phyloP scores from a whole-genome alignment of 805 yeast genomes.

The Metschnikowia orientalis region DNA sequence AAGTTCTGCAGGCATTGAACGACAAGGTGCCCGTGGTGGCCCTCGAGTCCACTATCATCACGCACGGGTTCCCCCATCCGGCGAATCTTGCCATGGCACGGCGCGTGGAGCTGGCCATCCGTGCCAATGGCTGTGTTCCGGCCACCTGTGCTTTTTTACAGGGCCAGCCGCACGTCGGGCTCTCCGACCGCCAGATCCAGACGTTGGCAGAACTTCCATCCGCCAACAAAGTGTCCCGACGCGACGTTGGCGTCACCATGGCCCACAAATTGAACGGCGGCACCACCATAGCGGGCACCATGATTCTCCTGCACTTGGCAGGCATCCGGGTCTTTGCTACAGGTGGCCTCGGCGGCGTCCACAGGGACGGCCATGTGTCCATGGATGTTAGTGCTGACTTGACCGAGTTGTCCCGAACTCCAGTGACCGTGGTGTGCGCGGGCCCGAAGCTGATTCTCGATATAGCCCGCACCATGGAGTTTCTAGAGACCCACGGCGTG shows the following conservation, averaged over 20 bases:
- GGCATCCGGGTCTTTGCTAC: slow-evolving; percentile 87
- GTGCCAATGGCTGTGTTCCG: slow-evolving; percentile 66
- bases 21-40: slow-evolving; percentile 68
- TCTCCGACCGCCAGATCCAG: slow-evolving; percentile 44
- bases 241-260: slow-evolving; percentile 75
- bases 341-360: slow-evolving; percentile 93
- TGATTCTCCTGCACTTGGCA: slow-evolving; percentile 71
- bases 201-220: slow-evolving; percentile 40
- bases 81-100: slow-evolving; percentile 68
- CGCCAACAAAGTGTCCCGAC: slow-evolving; percentile 65
- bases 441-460: slow-evolving; percentile 89
- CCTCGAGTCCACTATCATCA: slow-evolving; percentile 79
- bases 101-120: slow-evolving; percentile 57
- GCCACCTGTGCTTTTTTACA: slow-evolving; percentile 78
- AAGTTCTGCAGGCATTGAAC: slow-evolving; percentile 57
- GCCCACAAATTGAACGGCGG: slow-evolving; percentile 69
- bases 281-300: slow-evolving; percentile 85
- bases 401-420: slow-evolving; percentile 77
- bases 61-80: slow-evolving; percentile 88
- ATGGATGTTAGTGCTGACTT: slow-evolving; percentile 86
- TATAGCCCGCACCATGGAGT: slow-evolving; percentile 76
- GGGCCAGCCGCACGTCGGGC: slow-evolving; percentile 72
- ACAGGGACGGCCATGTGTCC: slow-evolving; percentile 66
- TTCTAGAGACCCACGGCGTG: slow-evolving; percentile 86
- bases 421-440: slow-evolving; percentile 86